Percentiles rank a stretch among this genome's conserved stretches.
Conservation (phyloP, 208 protist species). For the Crithidia sp. region DNA sequence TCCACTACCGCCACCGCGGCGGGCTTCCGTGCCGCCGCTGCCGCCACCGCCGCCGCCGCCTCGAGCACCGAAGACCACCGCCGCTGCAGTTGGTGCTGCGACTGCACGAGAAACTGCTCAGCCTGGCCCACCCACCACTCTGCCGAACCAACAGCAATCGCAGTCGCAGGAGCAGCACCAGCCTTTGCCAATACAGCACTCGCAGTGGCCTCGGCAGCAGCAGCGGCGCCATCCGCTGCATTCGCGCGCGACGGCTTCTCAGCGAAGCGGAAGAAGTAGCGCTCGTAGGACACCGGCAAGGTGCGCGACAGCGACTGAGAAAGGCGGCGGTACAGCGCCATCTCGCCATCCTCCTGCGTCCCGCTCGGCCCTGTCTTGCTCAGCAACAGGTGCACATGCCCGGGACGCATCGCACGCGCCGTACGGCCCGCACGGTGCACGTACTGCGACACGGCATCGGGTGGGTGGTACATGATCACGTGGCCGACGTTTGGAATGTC, state of each 20-base stretch:
- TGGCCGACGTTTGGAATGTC: slow-evolving; percentile 87
- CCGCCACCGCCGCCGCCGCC: slow-evolving; percentile 21
- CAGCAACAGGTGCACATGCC: slow-evolving; percentile 82
- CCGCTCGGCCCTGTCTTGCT: slow-evolving; percentile 73
- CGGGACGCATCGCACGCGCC: slow-evolving; percentile 90
- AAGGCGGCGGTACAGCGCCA: slow-evolving; percentile 70
- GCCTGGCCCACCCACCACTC: slow-evolving; percentile 69
- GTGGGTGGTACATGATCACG: slow-evolving; percentile 93
- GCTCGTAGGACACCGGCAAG: slow-evolving; percentile 75
- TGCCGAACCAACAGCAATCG: slow-evolving; percentile 15
- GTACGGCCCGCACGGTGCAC: slow-evolving; percentile 97
- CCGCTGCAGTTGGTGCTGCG: slow-evolving; percentile 52
- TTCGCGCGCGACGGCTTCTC: slow-evolving; percentile 27
- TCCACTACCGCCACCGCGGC: not conserved
- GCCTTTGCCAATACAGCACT: not conserved
- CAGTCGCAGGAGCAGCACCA: not conserved
- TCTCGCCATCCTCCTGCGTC: slow-evolving; percentile 71
- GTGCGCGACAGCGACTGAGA: slow-evolving; percentile 56
- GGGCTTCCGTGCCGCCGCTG: slow-evolving; percentile 5
- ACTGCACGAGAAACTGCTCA: slow-evolving; percentile 40
- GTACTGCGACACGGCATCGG: slow-evolving; percentile 93
- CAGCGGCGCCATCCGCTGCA: not conserved
- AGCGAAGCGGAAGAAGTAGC: slow-evolving; percentile 83
- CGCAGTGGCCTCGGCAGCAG: not conserved
- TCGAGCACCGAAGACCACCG: slow-evolving; percentile 69